A percentile compares a stretch with the other conserved stretches of the same genome.
Conservation (phyloP, 1,139 yeast species). For the Hansenula sp. region DNA sequence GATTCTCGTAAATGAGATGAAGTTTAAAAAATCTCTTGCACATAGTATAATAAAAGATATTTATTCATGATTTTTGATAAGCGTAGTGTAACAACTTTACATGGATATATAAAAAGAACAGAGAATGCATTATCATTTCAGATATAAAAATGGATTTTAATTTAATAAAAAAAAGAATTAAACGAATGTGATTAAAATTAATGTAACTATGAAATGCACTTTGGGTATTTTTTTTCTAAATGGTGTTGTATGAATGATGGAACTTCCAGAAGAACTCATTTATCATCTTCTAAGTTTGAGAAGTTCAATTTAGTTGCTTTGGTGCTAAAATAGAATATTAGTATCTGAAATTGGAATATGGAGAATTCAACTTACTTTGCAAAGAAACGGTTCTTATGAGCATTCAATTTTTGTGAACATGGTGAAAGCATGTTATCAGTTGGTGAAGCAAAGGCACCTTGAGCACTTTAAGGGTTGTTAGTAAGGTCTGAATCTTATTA, state of each 20-base stretch:
- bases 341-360: not conserved
- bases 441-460: constrained; percentile 44
- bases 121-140: too few relatives aligned
- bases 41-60: constrained; percentile 1
- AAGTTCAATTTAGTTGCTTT: constrained; percentile 25
- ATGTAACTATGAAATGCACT: not conserved
- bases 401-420: constrained; percentile 48
- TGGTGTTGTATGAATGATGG: too few relatives aligned
- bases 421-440: constrained; percentile 56
- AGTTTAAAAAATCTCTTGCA: not conserved
- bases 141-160: too few relatives aligned
- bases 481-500: not conserved
- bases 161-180: not conserved
- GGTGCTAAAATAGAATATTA: constrained; percentile 12
- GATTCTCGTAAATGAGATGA: constrained; percentile 37
- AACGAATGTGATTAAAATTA: not conserved
- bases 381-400: constrained; percentile 40
- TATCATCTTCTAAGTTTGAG: constrained; percentile 6
- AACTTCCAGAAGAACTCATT: not conserved
- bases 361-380: constrained; percentile 17
- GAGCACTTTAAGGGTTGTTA: constrained; percentile 1
- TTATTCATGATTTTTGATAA: too few relatives aligned
- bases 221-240: too few relatives aligned
- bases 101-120: not conserved
- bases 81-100: too few relatives aligned